Conservation (phyloP, 768 basidiomycete species). For the Boletus insuetus region DNA sequence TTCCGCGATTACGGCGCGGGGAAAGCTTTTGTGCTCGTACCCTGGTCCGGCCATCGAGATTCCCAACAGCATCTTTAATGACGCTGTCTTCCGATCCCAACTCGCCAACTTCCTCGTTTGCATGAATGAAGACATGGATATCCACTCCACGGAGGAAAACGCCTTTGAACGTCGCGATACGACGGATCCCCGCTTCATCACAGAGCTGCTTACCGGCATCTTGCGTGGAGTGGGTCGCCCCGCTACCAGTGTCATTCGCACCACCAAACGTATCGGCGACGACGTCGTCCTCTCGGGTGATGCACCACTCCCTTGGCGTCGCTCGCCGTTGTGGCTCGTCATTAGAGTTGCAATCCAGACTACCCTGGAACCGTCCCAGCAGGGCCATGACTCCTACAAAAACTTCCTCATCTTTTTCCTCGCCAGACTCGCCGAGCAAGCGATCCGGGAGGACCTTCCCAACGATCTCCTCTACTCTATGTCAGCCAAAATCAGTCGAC, state of each 20-base stretch:
- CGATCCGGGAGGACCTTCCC: slow-evolving; percentile 7
- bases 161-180: slow-evolving; percentile 9
- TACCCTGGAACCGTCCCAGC: slow-evolving; percentile 14
- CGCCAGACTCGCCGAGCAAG: slow-evolving; percentile 23
- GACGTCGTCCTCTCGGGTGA: slow-evolving; percentile 23
- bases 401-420: slow-evolving; percentile 45
- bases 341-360: slow-evolving; percentile 35
- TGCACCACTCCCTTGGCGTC: slow-evolving; percentile 30
- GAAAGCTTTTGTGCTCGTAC: slow-evolving; percentile 44
- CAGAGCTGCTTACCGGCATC: slow-evolving; percentile 44
- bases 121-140: slow-evolving; percentile 28
- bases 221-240: slow-evolving; percentile 33
- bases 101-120: slow-evolving; percentile 38
- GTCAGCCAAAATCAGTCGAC: slow-evolving; percentile 27
- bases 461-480: slow-evolving; percentile 31
- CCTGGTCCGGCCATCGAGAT: slow-evolving; percentile 44
- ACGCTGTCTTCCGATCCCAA: slow-evolving; percentile 32
- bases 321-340: slow-evolving; percentile 38
- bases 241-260: slow-evolving; percentile 9
- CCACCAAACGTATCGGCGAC: slow-evolving; percentile 33
- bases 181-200: slow-evolving; percentile 44
- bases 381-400: slow-evolving; percentile 38
- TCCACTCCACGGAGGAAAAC: no score
- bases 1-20: slow-evolving; percentile 34
- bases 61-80: slow-evolving; percentile 25